Base-by-base conservation (phyloP, 495 filamentous ascomycete species). In the Massariosphaeria phaeospora region DNA sequence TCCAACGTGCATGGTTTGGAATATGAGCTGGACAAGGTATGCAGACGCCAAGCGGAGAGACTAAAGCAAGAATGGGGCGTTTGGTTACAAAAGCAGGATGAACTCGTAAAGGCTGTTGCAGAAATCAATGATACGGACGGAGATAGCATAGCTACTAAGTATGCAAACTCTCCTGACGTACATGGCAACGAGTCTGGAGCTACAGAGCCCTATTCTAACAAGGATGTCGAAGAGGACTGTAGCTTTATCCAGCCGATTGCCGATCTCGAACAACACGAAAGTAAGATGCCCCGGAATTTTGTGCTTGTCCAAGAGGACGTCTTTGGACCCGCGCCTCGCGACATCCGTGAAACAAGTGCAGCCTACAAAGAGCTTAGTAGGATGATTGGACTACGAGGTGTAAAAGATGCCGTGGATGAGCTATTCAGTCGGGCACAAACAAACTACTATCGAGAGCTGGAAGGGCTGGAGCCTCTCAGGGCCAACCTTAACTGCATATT, bases 401-500 rank as follows among this genome's bases (percentile, higher is more conserved):
- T 90, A 20, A 90, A 89, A 60, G 66, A 80, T 13, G 75, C 80
- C 0, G 67, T 88, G 7, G 54, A 67, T 17, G 68, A 69, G 0
- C 61, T 90, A 1, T 55, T 87, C 15, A 74, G 81, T 53, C 76
- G 73, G 26, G 73, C 88, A 35, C 64, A 74, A 31, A 65, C 61
- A 21, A 89, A 88, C 63, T 85, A 85, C 63, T 24, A 72, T 8
- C 66, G 83, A 0, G 84, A 89, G 54, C 58, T 86, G 1, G 62
- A 72, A 1, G 83, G 84, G 57, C 59, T 82, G 57, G 67, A 73
- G 0, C 64, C 67, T 2, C 65, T 86, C 3, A 66, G 81, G 33
- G 77, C 76, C 25, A 79, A 72, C 3, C 72, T 90, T 10, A 88
- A 89, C 63, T 71, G 73, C 21, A 79, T 88, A 12, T 88, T 89